phyloP scores from a whole-genome alignment of 768 basidiomycete genomes.

The Cystofilobasidium capitatum region DNA sequence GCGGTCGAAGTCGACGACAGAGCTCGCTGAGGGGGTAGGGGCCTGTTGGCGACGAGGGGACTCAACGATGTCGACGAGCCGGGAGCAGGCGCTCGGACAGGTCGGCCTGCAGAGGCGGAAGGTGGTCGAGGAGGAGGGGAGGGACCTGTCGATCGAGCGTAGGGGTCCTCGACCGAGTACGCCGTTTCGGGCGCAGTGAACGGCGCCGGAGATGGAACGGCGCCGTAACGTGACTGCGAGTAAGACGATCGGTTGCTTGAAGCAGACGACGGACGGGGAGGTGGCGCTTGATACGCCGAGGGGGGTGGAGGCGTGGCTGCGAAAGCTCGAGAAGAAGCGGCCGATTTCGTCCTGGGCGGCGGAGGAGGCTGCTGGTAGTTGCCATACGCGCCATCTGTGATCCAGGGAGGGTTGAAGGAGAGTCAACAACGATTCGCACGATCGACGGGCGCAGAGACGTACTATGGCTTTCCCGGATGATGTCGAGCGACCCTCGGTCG shows the following conservation, averaged over 20 bases:
- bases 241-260: conserved; percentile 4
- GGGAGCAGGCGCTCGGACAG: neutral
- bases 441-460: too few species aligned
- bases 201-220: neutral
- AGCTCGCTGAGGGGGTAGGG: neutral
- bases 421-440: too few species aligned
- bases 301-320: neutral
- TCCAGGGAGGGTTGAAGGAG: too few species aligned
- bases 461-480: too few species aligned
- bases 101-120: neutral
- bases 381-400: too few species aligned
- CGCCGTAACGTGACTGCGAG: neutral
- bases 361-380: too few species aligned
- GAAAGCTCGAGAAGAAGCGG: conserved; percentile 14
- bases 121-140: conserved; percentile 20
- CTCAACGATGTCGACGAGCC: neutral
- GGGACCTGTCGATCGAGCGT: conserved; percentile 2
- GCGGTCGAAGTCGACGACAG: too few species aligned
- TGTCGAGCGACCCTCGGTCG: neutral
- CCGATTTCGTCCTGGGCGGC: neutral
- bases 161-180: neutral
- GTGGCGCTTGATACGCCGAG: conserved; percentile 2
- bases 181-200: neutral
- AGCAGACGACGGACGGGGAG: conserved; percentile 10
- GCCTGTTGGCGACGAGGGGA: neutral